Evolutionary conservation across 2,329 filamentous ascomycete species (phyloP), one percentile per base, ranked within the genome.

Genomic region (Cladosporium sp.): DNA sequence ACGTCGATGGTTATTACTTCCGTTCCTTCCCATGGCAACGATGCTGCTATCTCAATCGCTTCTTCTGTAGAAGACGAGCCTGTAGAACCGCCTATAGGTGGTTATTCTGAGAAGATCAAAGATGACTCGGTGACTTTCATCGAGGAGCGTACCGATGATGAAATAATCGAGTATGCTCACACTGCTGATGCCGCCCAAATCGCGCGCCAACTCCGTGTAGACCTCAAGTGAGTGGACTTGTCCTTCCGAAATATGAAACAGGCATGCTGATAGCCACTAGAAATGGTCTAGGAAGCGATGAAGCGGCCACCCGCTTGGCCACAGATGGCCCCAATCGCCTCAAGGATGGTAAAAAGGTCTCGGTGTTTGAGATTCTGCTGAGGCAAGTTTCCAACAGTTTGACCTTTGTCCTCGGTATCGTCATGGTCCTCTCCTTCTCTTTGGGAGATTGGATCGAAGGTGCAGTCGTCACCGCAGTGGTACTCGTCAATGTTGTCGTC

Each of bases 401-500:
- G 64, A 67, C 67, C 5, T 60, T 71, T 57, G 69, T 71, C 61
- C 74, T 85, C 47, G 80, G 83, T 56, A 72, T 81, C 56, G 82
- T 78, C 56, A 84, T 84, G 80, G 76, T 72, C 51, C 80, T 82
- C 45, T 82, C 79, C 51, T 83, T 82, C 61, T 80, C 77, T 40
- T 83, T 84, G 60, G 69, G 76, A 60, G 84, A 82, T 6, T 85
- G 77, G 72, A 84, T 84, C 58, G 82, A 85, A 70, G 82, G 81
- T 55, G 81, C 79, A 61, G 82, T 85, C 51, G 76, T 85, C 45
- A 74, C 77, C 12, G 80, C 77, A 55, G 81, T 85, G 64, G 82
- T 85, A 63, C 58, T 76, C 34, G 74, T 85, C 59, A 85, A 85
- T 65, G 77, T 85, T 58, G 70, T 79, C 28, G 80, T 85, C 17